Conservation (phyloP, 1,284 basidiomycete genomes). For the Rhizoctonia solani region DNA sequence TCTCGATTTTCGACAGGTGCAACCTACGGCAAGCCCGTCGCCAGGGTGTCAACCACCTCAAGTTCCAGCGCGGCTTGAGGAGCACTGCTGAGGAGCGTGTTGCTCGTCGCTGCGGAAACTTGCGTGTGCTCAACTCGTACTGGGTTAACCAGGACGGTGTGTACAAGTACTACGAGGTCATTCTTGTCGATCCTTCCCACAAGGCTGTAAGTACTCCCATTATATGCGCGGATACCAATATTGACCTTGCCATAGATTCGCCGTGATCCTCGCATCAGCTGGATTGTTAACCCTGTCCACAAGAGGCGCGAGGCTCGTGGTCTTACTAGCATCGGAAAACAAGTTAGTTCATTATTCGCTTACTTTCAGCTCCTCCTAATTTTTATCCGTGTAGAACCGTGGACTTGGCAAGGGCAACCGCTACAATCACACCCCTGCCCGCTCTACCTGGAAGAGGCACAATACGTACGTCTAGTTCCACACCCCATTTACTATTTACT, state of each 20-base stretch:
- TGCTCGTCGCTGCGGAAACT: slow-evolving; percentile 92
- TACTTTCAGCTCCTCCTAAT: slow-evolving; percentile 2
- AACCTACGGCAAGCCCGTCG: slow-evolving; percentile 99
- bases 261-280: slow-evolving; percentile 96
- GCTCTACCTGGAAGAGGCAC: slow-evolving; percentile 95
- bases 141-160: slow-evolving; percentile 99
- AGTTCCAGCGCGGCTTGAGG: slow-evolving; percentile 93
- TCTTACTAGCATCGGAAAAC: slow-evolving; percentile 95
- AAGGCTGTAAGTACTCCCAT: slow-evolving; percentile 72
- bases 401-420: slow-evolving; percentile 95
- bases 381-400: slow-evolving; percentile 63
- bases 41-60: slow-evolving; percentile 99
- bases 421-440: slow-evolving; percentile 91
- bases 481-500: slow-evolving; percentile 20
- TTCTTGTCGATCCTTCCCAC: slow-evolving; percentile 93
- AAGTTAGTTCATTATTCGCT: slow-evolving; percentile 55
- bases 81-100: slow-evolving; percentile 98
- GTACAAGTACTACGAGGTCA: slow-evolving; percentile 99
- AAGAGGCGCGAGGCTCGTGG: slow-evolving; percentile 98
- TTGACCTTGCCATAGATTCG: slow-evolving; percentile 63
- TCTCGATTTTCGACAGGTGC: slow-evolving; percentile 67
- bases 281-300: slow-evolving; percentile 98
- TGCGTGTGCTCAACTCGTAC: slow-evolving; percentile 97
- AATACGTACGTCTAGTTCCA: slow-evolving; percentile 63
- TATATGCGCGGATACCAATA: background rate